Percentiles rank a stretch among this genome's conserved stretches.
Conservation (phyloP, 441 rosid genomes). For the Geranium incanum region DNA sequence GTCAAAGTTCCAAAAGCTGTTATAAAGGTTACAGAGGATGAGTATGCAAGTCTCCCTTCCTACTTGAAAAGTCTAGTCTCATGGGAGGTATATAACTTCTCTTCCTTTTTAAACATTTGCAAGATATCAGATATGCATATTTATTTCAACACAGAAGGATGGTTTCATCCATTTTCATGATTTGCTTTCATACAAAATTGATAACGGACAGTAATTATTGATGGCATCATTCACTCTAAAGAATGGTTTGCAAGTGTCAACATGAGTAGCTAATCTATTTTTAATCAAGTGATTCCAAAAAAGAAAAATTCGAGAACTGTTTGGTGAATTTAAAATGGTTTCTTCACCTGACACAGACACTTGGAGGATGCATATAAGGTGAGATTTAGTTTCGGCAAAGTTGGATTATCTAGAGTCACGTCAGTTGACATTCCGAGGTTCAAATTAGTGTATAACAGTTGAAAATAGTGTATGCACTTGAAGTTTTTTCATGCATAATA, state of each 20-base stretch:
- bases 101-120: not conserved
- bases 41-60: slow-evolving; percentile 62
- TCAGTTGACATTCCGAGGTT: not conserved
- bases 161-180: not conserved
- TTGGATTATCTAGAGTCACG: not conserved
- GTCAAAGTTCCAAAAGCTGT: slow-evolving; percentile 21
- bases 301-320: not conserved
- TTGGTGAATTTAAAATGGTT: no score
- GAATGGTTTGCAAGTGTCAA: not conserved
- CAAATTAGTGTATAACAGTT: not conserved
- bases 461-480: not conserved
- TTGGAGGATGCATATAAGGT: not conserved
- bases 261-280: not conserved
- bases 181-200: not conserved
- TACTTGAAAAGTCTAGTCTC: slow-evolving; percentile 59
- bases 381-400: not conserved
- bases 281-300: not conserved
- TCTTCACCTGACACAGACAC: not conserved
- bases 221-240: not conserved
- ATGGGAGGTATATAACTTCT: slow-evolving; percentile 63
- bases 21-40: slow-evolving; percentile 42
- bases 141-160: not conserved
- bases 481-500: not conserved
- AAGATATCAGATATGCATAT: not conserved
- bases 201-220: not conserved